Percentiles rank a stretch among this genome's conserved stretches.
Evolutionary conservation across 2,329 filamentous ascomycete genomes (phyloP).

Genomic region (Teratosphaeriaceae sp.): DNA sequence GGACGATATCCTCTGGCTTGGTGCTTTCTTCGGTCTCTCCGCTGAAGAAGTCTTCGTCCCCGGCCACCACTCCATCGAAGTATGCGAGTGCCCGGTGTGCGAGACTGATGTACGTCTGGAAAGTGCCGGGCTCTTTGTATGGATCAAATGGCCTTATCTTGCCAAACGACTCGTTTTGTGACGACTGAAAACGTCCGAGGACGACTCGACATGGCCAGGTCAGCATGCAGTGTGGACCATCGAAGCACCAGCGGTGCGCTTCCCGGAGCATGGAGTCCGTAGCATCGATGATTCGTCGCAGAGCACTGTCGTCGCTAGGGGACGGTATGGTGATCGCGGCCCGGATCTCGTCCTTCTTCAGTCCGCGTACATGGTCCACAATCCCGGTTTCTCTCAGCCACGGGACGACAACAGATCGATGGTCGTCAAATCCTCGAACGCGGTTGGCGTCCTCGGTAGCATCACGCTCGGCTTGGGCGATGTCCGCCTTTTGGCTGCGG

Average conservation of each 20-base stretch:
- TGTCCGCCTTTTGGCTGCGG: constrained; percentile 1
- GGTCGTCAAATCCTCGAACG: constrained; percentile 7
- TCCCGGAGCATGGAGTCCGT: constrained; percentile 6
- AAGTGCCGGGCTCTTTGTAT: constrained; percentile 5
- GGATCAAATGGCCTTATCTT: constrained; percentile 10
- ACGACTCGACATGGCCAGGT: constrained; percentile 10
- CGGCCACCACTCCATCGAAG: not conserved
- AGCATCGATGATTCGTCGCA: constrained; percentile 5
- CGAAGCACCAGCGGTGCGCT: constrained; percentile 9
- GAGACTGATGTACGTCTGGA: constrained; percentile 8
- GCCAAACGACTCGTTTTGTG: constrained; percentile 4
- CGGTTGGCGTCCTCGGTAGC: constrained; percentile 3
- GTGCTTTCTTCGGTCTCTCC: not conserved
- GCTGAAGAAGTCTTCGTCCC: not conserved
- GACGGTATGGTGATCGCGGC: constrained; percentile 6
- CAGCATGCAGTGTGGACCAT: constrained; percentile 10
- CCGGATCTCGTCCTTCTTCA: constrained; percentile 12
- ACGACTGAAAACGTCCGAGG: constrained; percentile 8
- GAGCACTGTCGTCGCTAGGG: not conserved
- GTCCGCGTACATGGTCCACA: constrained; percentile 5
- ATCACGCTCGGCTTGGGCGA: constrained; percentile 2
- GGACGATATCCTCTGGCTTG: not conserved
- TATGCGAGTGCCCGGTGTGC: not conserved
- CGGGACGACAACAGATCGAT: constrained; percentile 9
- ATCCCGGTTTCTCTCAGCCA: constrained; percentile 10